These are phyloP conservation scores for Candida yuanshanica DNA, from an alignment of 805 yeast species.

Conservation along the genomic window DNA sequence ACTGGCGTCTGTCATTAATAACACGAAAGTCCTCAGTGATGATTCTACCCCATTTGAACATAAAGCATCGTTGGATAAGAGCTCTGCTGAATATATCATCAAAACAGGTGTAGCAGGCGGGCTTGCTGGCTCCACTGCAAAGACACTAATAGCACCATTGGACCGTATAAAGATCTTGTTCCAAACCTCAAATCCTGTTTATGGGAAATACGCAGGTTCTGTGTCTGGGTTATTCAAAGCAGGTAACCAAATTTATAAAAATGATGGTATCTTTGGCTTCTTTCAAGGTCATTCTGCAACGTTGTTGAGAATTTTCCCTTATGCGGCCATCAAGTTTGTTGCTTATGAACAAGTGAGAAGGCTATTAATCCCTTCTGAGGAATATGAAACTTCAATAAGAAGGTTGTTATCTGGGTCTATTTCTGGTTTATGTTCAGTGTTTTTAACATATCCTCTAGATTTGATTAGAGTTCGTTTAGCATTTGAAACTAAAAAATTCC, in stretches of 20 bases:
- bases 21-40: slow-evolving; percentile 14
- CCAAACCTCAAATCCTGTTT: slow-evolving; percentile 92
- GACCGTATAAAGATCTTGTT: slow-evolving; percentile 93
- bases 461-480: slow-evolving; percentile 88
- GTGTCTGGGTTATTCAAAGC: slow-evolving; percentile 73
- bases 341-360: slow-evolving; percentile 91
- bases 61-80: slow-evolving; percentile 44
- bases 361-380: slow-evolving; percentile 66
- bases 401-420: slow-evolving; percentile 84
- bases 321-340: slow-evolving; percentile 94
- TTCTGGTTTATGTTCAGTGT: slow-evolving; percentile 83
- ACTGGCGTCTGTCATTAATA: slow-evolving; percentile 11
- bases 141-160: slow-evolving; percentile 89
- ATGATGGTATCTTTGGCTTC: slow-evolving; percentile 75
- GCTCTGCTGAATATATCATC: slow-evolving; percentile 69
- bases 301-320: slow-evolving; percentile 84
- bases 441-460: slow-evolving; percentile 88
- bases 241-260: slow-evolving; percentile 52
- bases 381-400: slow-evolving; percentile 73
- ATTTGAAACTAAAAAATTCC: slow-evolving; percentile 55
- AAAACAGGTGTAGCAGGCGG: slow-evolving; percentile 94
- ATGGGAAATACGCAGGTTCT: slow-evolving; percentile 72
- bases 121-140: slow-evolving; percentile 92
- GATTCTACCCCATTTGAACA: slow-evolving; percentile 18
- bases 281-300: slow-evolving; percentile 97